phyloP scores from a whole-genome alignment of 495 filamentous ascomycete species.

The Penicillium robsamsonii region DNA sequence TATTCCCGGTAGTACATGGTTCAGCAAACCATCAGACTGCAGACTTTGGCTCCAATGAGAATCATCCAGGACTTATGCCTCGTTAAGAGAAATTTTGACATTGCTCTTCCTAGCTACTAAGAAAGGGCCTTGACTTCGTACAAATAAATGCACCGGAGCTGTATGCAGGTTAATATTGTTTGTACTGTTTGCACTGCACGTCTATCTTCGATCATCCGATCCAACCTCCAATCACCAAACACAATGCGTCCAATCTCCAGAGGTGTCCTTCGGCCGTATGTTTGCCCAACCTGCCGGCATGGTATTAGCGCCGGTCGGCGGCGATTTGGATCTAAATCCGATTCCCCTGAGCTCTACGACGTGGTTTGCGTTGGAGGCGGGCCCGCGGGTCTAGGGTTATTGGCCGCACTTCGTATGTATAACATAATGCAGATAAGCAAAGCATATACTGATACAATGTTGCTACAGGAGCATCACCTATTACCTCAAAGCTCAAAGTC shows the following conservation, averaged over 20 bases:
- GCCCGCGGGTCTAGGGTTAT: slow-evolving; percentile 86
- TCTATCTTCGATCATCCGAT: slow-evolving; percentile 19
- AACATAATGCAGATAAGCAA: not conserved
- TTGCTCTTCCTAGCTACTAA: no score
- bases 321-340: slow-evolving; percentile 28
- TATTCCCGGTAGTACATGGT: no score
- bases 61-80: no score
- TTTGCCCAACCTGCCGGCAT: slow-evolving; percentile 44
- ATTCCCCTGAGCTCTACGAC: slow-evolving; percentile 68
- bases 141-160: not conserved
- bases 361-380: slow-evolving; percentile 95
- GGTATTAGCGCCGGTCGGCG: slow-evolving; percentile 27
- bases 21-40: no score
- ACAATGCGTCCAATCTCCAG: slow-evolving; percentile 40
- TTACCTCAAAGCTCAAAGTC: slow-evolving; percentile 73
- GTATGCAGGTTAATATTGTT: slow-evolving; percentile 2
- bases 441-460: not conserved
- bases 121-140: no score
- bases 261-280: slow-evolving; percentile 37
- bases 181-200: slow-evolving; percentile 10
- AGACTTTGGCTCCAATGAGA: no score
- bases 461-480: slow-evolving; percentile 58
- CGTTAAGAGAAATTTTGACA: no score
- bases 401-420: slow-evolving; percentile 77
- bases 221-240: slow-evolving; percentile 15